A percentile compares a stretch with the other conserved stretches of the same genome.
Evolutionary conservation across 2,329 filamentous ascomycete species (phyloP).

Genomic region (Trichoderma hamatum): DNA sequence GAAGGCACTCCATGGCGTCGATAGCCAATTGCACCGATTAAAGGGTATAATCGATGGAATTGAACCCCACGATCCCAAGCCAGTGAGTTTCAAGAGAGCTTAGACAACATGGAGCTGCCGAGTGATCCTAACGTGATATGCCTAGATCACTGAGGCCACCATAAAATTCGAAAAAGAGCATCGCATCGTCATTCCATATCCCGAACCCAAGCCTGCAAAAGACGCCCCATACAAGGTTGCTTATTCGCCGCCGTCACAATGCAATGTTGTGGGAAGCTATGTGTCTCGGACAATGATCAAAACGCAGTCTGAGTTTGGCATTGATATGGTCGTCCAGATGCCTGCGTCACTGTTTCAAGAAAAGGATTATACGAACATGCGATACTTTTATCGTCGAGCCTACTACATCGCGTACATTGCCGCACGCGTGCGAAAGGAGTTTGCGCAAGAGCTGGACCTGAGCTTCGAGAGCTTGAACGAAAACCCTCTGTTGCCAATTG

Average conservation of each 20-base stretch:
- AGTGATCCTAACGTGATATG: background rate
- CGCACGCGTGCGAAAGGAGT: slow-evolving; percentile 64
- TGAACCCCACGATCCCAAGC: slow-evolving; percentile 51
- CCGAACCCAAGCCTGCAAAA: slow-evolving; percentile 73
- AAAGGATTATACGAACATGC: slow-evolving; percentile 90
- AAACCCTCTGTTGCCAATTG: slow-evolving; percentile 74
- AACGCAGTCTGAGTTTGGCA: slow-evolving; percentile 57
- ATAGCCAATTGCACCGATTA: slow-evolving; percentile 54
- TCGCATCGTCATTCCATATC: slow-evolving; percentile 78
- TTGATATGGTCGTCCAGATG: slow-evolving; percentile 90
- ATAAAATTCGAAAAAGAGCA: slow-evolving; percentile 68
- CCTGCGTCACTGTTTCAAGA: slow-evolving; percentile 80
- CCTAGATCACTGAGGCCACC: slow-evolving; percentile 68
- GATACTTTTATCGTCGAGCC: slow-evolving; percentile 92
- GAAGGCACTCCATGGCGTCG: slow-evolving; percentile 51
- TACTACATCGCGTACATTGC: slow-evolving; percentile 88
- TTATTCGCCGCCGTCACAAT: slow-evolving; percentile 72
- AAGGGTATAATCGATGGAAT: slow-evolving; percentile 58
- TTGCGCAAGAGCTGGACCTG: slow-evolving; percentile 58
- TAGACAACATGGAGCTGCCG: background rate
- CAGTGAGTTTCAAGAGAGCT: slow-evolving; percentile 45
- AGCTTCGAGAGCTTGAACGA: slow-evolving; percentile 70
- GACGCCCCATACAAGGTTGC: slow-evolving; percentile 81
- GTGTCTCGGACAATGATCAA: slow-evolving; percentile 74
- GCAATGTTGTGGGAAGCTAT: slow-evolving; percentile 91